phyloP scores from a whole-genome alignment of 306 rosid genomes.

The Cicer chorassanicum region DNA sequence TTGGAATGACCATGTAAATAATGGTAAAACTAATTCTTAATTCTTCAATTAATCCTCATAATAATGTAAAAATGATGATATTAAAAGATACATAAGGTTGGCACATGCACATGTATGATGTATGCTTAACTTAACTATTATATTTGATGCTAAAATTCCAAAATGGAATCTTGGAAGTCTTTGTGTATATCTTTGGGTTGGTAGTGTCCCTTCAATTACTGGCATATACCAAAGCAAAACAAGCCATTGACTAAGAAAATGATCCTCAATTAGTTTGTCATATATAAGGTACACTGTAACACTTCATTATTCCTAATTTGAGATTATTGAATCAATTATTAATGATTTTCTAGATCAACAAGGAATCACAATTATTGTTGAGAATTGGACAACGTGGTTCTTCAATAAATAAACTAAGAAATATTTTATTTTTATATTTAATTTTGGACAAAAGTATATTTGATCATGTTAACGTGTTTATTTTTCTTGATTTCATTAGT shows the following conservation, averaged over 20 bases:
- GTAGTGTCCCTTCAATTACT: conserved; percentile 44
- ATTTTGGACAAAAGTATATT: not conserved
- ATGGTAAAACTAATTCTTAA: not conserved
- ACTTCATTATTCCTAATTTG: conserved; percentile 27
- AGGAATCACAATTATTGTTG: conserved; percentile 51
- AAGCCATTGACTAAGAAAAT: conserved; percentile 2
- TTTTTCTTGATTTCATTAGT: too few species aligned
- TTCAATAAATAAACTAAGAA: conserved; percentile 5
- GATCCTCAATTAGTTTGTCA: not conserved
- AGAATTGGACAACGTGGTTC: conserved; percentile 22
- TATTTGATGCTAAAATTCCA: conserved; percentile 3
- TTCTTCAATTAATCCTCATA: not conserved
- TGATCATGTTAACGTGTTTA: not conserved
- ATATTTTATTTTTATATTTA: conserved; percentile 5
- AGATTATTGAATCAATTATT: conserved; percentile 28
- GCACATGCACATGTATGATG: conserved; percentile 27
- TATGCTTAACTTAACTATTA: not conserved
- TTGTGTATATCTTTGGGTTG: conserved; percentile 41
- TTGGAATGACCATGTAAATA: not conserved
- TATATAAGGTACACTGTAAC: not conserved
- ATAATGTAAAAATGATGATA: not conserved
- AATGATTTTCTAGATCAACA: conserved; percentile 32
- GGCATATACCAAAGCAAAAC: conserved; percentile 22
- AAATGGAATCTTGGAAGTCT: conserved; percentile 34
- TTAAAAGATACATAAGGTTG: not conserved